phyloP scores from a whole-genome alignment of 2,329 filamentous ascomycete genomes.

The Fusarium tricinctum region DNA sequence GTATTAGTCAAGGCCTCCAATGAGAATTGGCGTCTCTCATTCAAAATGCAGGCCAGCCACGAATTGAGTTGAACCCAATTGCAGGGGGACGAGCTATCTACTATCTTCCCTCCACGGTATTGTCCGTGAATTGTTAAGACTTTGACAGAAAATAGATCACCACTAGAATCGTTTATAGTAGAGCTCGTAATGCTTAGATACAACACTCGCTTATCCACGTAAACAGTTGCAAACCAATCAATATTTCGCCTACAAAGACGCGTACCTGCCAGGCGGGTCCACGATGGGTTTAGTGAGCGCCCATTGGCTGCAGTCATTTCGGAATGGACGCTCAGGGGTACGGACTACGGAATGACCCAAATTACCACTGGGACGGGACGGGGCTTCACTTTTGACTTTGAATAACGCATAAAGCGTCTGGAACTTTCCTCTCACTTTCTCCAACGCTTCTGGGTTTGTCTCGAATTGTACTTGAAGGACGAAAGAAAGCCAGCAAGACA shows the following conservation, averaged over 20 bases:
- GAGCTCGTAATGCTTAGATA: conserved; percentile 5
- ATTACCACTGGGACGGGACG: conserved; percentile 33
- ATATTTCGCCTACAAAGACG: conserved; percentile 35
- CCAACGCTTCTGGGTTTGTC: conserved; percentile 9
- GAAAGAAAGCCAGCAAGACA: neutral
- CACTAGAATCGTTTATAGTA: neutral
- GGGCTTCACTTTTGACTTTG: conserved; percentile 17
- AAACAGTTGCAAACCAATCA: conserved; percentile 25
- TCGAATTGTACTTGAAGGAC: conserved; percentile 6
- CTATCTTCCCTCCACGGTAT: neutral
- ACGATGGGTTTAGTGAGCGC: conserved; percentile 4
- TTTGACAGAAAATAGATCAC: neutral
- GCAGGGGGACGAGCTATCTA: neutral
- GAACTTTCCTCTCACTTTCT: conserved; percentile 14
- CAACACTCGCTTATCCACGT: conserved; percentile 16
- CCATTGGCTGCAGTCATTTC: conserved; percentile 16
- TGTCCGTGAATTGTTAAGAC: no score
- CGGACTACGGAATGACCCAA: conserved; percentile 31
- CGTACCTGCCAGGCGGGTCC: conserved; percentile 28
- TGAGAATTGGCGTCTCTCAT: conserved; percentile 13
- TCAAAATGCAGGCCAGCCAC: conserved; percentile 11
- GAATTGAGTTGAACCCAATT: neutral
- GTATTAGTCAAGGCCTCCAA: conserved; percentile 23
- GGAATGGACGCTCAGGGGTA: conserved; percentile 35
- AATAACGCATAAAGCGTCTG: conserved; percentile 28